Percentiles rank a stretch among this genome's conserved stretches.
phyloP scores from a whole-genome alignment of 441 rosid genomes.

The Gossypium laxum region DNA sequence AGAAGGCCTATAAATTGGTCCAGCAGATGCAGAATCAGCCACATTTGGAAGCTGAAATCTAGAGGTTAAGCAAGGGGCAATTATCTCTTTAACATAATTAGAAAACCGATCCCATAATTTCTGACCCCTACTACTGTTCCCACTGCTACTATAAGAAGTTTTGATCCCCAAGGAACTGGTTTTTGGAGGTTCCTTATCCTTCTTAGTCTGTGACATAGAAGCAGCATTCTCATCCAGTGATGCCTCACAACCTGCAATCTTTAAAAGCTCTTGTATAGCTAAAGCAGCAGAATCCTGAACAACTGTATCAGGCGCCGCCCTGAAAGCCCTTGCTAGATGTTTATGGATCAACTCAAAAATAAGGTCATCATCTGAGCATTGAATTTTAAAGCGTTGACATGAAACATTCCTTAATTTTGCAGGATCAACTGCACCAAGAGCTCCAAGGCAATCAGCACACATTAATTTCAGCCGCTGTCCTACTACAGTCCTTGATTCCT shows the following conservation, averaged over 20 bases:
- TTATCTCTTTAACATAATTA: slow-evolving; percentile 86
- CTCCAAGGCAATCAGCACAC: slow-evolving; percentile 95
- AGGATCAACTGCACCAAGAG: slow-evolving; percentile 97
- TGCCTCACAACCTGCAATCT: slow-evolving; percentile 97
- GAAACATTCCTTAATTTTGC: slow-evolving; percentile 77
- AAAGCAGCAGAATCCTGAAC: slow-evolving; percentile 97
- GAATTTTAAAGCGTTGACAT: slow-evolving; percentile 84
- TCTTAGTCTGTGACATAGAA: slow-evolving; percentile 29
- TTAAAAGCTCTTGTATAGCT: slow-evolving; percentile 93
- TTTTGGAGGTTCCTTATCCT: slow-evolving; percentile 32
- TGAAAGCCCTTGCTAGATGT: slow-evolving; percentile 92
- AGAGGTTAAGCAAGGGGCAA: slow-evolving; percentile 95
- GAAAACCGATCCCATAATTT: slow-evolving; percentile 91
- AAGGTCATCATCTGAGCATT: slow-evolving; percentile 98
- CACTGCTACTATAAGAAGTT: slow-evolving; percentile 30
- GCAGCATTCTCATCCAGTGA: slow-evolving; percentile 68
- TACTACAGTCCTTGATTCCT: slow-evolving; percentile 87
- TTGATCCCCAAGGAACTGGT: slow-evolving; percentile 25
- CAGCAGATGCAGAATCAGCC: slow-evolving; percentile 60
- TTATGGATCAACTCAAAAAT: slow-evolving; percentile 93
- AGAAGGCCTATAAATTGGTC: slow-evolving; percentile 79
- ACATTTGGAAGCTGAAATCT: slow-evolving; percentile 90
- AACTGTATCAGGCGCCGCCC: slow-evolving; percentile 93
- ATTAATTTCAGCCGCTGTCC: slow-evolving; percentile 88
- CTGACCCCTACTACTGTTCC: slow-evolving; percentile 68